phyloP scores from a whole-genome alignment of 1,284 basidiomycete genomes.

The Ustilago curta region DNA sequence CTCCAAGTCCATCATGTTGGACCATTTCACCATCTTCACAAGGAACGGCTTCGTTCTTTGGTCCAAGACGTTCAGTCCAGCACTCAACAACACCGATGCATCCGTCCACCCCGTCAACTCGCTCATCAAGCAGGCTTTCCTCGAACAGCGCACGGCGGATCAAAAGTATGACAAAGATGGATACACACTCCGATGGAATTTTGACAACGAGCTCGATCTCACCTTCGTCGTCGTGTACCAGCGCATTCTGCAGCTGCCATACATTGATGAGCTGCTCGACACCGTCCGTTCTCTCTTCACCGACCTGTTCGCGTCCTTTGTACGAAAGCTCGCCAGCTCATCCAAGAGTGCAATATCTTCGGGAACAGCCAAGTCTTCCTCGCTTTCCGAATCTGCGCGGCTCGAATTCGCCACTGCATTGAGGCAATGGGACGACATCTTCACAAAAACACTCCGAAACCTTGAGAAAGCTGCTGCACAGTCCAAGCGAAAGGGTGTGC shows the following conservation, averaged over 20 bases:
- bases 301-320: constrained; percentile 57
- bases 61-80: constrained; percentile 62
- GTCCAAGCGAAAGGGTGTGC: constrained; percentile 50
- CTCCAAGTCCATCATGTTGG: constrained; percentile 43
- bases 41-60: constrained; percentile 63
- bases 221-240: constrained; percentile 79
- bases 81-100: constrained; percentile 27
- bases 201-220: constrained; percentile 65
- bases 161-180: constrained; percentile 62
- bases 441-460: constrained; percentile 80
- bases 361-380: constrained; percentile 73
- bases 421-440: constrained; percentile 83
- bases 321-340: constrained; percentile 73
- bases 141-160: constrained; percentile 63
- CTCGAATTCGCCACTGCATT: constrained; percentile 78
- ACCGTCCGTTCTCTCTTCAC: constrained; percentile 57
- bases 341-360: constrained; percentile 83
- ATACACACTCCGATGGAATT: constrained; percentile 64
- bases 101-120: constrained; percentile 56
- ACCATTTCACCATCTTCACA: constrained; percentile 63
- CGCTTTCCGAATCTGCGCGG: constrained; percentile 49
- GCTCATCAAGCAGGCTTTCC: constrained; percentile 63
- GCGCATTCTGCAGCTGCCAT: constrained; percentile 92
- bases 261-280: constrained; percentile 82
- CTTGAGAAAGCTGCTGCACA: constrained; percentile 80